phyloP scores from a whole-genome alignment of 2,329 filamentous ascomycete genomes.

The Fusarium sp. region DNA sequence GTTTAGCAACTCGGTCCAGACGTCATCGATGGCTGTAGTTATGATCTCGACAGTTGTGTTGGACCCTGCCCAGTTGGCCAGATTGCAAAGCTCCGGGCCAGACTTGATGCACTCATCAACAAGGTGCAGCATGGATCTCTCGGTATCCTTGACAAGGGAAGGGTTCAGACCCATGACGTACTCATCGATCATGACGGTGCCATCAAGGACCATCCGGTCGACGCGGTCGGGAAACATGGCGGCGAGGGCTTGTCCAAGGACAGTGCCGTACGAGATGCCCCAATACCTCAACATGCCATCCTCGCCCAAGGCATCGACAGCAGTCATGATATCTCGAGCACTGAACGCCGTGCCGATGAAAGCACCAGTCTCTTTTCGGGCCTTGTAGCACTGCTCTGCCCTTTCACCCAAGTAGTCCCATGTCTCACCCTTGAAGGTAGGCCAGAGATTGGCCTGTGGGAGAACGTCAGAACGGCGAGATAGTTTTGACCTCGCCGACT shows the following conservation, averaged over 20 bases:
- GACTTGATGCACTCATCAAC: conserved; percentile 14
- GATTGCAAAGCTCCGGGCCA: neutral
- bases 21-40: neutral
- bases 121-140: conserved; percentile 1
- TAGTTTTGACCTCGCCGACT: neutral
- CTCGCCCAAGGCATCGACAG: conserved; percentile 53
- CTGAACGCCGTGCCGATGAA: conserved; percentile 50
- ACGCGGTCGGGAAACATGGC: conserved; percentile 37
- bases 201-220: conserved; percentile 31
- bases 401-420: neutral
- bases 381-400: conserved; percentile 36
- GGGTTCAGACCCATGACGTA: neutral
- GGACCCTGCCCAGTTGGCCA: conserved; percentile 2
- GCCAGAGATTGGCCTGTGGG: conserved; percentile 7
- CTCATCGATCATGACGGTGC: conserved; percentile 12
- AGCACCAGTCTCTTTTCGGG: conserved; percentile 38
- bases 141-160: neutral
- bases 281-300: conserved; percentile 51
- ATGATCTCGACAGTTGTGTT: conserved; percentile 1
- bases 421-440: neutral
- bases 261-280: conserved; percentile 46
- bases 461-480: neutral
- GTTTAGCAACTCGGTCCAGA: conserved; percentile 6
- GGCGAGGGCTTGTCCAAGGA: conserved; percentile 31
- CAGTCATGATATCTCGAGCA: conserved; percentile 53